phyloP scores from a whole-genome alignment of 495 filamentous ascomycete species.

The Geopyxis carbonaria region DNA sequence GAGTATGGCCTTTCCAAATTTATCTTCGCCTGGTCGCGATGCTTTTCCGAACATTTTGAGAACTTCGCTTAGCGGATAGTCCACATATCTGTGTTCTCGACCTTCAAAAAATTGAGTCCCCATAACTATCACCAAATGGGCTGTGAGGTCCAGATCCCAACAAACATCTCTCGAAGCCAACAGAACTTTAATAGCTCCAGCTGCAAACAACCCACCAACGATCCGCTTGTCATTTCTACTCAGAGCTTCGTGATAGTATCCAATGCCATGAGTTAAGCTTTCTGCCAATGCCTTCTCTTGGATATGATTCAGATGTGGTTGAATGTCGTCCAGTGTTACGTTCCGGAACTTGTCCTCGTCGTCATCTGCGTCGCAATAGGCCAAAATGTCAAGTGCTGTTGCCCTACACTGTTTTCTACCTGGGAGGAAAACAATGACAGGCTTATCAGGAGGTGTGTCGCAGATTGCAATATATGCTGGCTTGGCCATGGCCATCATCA shows the following conservation, averaged over 20 bases:
- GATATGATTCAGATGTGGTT: conserved; percentile 61
- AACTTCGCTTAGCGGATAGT: conserved; percentile 91
- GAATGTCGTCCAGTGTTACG: conserved; percentile 59
- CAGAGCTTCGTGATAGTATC: conserved; percentile 91
- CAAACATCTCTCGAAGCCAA: conserved; percentile 87
- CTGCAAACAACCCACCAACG: conserved; percentile 73
- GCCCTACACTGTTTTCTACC: conserved; percentile 79
- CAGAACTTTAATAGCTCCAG: conserved; percentile 84
- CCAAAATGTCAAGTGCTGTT: conserved; percentile 76
- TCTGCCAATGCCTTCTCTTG: conserved; percentile 77
- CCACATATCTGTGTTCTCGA: conserved; percentile 89
- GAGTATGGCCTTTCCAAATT: conserved; percentile 69
- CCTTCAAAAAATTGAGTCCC: conserved; percentile 98
- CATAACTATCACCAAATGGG: conserved; percentile 89
- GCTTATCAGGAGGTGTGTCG: conserved; percentile 71
- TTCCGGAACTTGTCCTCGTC: conserved; percentile 89
- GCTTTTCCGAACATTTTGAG: conserved; percentile 99
- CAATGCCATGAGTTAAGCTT: conserved; percentile 86
- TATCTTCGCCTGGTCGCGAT: conserved; percentile 59
- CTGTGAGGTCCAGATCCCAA: conserved; percentile 82
- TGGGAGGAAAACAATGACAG: conserved; percentile 78
- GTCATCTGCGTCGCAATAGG: conserved; percentile 69
- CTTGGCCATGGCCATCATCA: conserved; percentile 97
- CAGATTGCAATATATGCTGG: conserved; percentile 75
- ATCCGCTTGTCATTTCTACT: conserved; percentile 79